Conservation (phyloP, 768 basidiomycete genomes). For the Lactarius pseudohatsudake region DNA sequence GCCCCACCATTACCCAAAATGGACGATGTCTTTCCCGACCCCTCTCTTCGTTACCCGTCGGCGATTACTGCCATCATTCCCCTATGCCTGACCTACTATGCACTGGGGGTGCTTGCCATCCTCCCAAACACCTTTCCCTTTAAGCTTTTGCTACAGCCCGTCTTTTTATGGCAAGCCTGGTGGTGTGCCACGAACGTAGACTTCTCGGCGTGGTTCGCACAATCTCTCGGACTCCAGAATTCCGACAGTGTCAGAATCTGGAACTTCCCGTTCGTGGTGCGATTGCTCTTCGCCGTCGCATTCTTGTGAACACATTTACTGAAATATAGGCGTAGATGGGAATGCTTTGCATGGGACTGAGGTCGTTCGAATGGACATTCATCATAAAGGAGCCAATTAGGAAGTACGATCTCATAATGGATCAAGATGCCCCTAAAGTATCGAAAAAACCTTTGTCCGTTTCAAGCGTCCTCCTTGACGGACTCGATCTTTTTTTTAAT, state of each 20-base stretch:
- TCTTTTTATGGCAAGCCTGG: conserved; percentile 7
- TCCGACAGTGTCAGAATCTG: not conserved
- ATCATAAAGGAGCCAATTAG: no score
- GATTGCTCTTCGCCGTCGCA: not conserved
- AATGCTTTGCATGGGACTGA: not conserved
- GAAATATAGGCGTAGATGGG: not conserved
- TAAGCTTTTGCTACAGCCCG: conserved; percentile 6
- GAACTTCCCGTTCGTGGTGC: conserved; percentile 14
- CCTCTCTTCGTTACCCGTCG: not conserved
- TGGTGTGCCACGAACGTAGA: not conserved
- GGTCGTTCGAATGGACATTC: not conserved
- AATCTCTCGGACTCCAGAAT: not conserved
- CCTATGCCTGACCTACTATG: conserved; percentile 13
- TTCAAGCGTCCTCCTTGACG: conserved; percentile 16
- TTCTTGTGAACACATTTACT: not conserved
- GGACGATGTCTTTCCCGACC: not conserved
- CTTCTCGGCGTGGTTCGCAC: conserved; percentile 1
- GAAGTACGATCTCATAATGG: no score
- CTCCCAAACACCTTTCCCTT: conserved; percentile 7
- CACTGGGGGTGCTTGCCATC: conserved; percentile 11
- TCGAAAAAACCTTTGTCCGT: conserved; percentile 1
- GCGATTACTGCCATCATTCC: not conserved
- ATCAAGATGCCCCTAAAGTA: not conserved
- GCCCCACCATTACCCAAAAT: not conserved
- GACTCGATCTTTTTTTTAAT: conserved; percentile 14